Base-by-base conservation (phyloP, 2,329 filamentous ascomycete species). In the Leptodontidium sp. region DNA sequence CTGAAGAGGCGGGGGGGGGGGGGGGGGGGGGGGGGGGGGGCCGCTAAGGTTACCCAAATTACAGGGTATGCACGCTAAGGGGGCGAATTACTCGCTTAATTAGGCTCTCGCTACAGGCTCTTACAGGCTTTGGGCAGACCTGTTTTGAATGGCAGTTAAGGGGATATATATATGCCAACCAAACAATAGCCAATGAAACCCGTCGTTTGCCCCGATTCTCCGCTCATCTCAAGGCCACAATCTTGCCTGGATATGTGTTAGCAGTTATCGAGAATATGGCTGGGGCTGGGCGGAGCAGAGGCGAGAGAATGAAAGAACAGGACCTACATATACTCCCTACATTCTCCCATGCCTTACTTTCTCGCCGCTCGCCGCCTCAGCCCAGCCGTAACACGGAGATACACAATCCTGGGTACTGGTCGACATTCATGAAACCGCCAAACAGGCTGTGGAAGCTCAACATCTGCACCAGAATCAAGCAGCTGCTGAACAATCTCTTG, bases 161-260 rank as follows among this genome's bases (percentile, higher is more conserved):
- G 21, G 21, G 21, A 21, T 21, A 21, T 21, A 21, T 45, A 45
- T 45, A 45, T 45, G 43, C 43, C 43, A 45, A 14, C 43, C 43
- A 45, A 45, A 45, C 43, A 45, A 45, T 45, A 45, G 43, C 43
- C 43, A 45, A 45, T 45, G 43, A 45, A 45, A 45, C 43, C 43
- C 43, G 43, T 45, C 43, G 43, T 5, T 45, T 45, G 43, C 43
- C 43, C 43, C 43, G 43, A 45, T 45, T 45, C 43, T 7, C 43
- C 15, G 43, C 43, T 45, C 43, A 45, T 45, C 43, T 45, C 43
- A 45, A 45, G 43, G 14, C 43, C 6, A 45, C 43, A 45, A 45
- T 45, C 43, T 45, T 17, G 43, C 43, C 43, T 45, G 43, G 6
- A 45, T 45, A 45, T 45, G 15, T 45, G 43, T 45, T 45, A 45